phyloP scores from a whole-genome alignment of 2,329 filamentous ascomycete species.

The Diplodia sapinea region DNA sequence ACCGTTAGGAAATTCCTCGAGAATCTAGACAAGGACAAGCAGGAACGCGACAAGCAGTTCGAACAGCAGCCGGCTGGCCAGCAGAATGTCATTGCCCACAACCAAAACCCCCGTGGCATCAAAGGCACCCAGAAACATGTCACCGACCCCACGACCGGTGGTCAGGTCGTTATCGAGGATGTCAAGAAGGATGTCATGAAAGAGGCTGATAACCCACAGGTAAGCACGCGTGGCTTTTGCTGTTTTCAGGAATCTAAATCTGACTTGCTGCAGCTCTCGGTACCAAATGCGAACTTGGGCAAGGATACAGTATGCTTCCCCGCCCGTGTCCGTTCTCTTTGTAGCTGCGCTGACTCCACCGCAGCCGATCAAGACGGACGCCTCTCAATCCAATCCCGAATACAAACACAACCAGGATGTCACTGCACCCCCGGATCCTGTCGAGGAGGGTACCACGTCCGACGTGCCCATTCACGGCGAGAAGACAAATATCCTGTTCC shows the following conservation, averaged over 20 bases:
- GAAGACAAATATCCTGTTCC: constrained; percentile 95
- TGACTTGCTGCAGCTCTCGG: constrained; percentile 64
- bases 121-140: constrained; percentile 64
- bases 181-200: constrained; percentile 73
- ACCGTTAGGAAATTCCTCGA: constrained; percentile 86
- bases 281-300: constrained; percentile 87
- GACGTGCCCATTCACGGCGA: constrained; percentile 96
- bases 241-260: background rate
- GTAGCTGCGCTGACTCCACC: constrained; percentile 8
- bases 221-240: constrained; percentile 46
- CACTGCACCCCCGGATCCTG: constrained; percentile 86
- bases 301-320: constrained; percentile 65
- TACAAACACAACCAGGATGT: constrained; percentile 88
- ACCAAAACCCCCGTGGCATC: constrained; percentile 53
- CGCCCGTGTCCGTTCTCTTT: constrained; percentile 6
- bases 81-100: constrained; percentile 43
- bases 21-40: constrained; percentile 79
- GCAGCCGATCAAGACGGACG: constrained; percentile 70
- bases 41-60: constrained; percentile 72
- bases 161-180: constrained; percentile 84
- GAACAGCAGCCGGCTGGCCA: constrained; percentile 60
- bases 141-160: constrained; percentile 87
- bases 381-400: constrained; percentile 74
- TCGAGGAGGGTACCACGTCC: constrained; percentile 80
- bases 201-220: constrained; percentile 72